Evolutionary conservation across 1,284 basidiomycete species (phyloP).

Genomic region (Mycena sp.): DNA sequence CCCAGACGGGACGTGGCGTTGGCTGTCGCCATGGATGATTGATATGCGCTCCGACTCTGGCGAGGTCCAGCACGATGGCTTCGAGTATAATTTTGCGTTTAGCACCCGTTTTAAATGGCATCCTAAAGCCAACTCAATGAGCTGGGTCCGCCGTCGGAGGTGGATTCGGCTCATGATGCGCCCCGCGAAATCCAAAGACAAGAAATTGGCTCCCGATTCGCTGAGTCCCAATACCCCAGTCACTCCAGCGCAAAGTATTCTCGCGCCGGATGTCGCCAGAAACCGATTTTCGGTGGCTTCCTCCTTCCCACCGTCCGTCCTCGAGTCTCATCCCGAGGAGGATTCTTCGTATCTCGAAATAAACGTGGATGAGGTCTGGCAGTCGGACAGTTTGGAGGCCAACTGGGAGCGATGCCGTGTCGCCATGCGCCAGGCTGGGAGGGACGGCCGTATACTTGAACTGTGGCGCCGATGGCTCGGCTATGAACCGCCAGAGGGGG

Average conservation of each 20-base stretch:
- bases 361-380: slow-evolving; percentile 47
- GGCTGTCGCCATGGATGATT: slow-evolving; percentile 87
- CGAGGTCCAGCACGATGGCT: slow-evolving; percentile 83
- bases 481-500: slow-evolving; percentile 38
- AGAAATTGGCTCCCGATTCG: slow-evolving; percentile 17
- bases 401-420: slow-evolving; percentile 72
- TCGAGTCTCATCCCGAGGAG: slow-evolving; percentile 36
- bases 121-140: slow-evolving; percentile 65
- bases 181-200: slow-evolving; percentile 50
- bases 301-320: slow-evolving; percentile 42
- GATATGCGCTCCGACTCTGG: slow-evolving; percentile 83
- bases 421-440: slow-evolving; percentile 62
- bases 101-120: slow-evolving; percentile 69
- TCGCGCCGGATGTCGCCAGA: slow-evolving; percentile 6
- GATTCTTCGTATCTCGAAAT: slow-evolving; percentile 28
- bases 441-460: slow-evolving; percentile 79
- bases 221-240: slow-evolving; percentile 26
- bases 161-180: slow-evolving; percentile 87
- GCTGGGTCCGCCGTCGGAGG: slow-evolving; percentile 78
- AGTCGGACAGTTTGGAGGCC: slow-evolving; percentile 56
- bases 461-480: slow-evolving; percentile 77
- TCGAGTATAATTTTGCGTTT: slow-evolving; percentile 86
- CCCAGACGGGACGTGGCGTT: slow-evolving; percentile 83
- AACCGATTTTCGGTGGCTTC: slow-evolving; percentile 31
- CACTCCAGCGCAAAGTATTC: slow-evolving; percentile 28